phyloP scores from a whole-genome alignment of 2,329 filamentous ascomycete species.

The Hortaea sp. region DNA sequence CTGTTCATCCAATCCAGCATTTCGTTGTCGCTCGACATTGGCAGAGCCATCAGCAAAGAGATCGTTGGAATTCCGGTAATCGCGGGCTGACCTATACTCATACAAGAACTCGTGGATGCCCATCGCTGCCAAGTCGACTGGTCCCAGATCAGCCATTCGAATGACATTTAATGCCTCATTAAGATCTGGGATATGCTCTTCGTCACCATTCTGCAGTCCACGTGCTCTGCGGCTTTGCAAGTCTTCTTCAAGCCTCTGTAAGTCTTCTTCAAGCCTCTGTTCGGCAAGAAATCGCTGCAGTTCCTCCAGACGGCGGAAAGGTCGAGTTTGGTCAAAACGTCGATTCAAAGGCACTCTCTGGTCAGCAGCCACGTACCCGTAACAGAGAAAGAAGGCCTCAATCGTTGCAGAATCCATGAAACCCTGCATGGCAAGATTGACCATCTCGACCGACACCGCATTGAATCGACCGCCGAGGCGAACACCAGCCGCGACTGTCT shows the following conservation, averaged over 20 bases:
- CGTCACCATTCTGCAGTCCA: not conserved
- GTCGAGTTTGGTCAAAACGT: constrained; percentile 3
- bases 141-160: not conserved
- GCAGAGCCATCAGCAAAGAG: too few relatives aligned
- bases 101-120: not conserved
- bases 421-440: constrained; percentile 6
- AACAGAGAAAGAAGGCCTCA: constrained; percentile 8
- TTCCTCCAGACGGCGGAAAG: not conserved
- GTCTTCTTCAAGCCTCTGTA: not conserved
- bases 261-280: not conserved
- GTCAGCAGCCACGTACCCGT: constrained; percentile 1
- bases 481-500: not conserved
- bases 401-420: constrained; percentile 5
- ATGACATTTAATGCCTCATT: not conserved
- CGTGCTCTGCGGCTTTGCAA: not conserved
- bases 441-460: not conserved
- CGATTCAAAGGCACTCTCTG: constrained; percentile 1
- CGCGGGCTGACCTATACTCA: not conserved
- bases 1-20: too few relatives aligned
- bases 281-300: not conserved
- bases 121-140: not conserved
- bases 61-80: not conserved
- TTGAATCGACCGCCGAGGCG: not conserved
- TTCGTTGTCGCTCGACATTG: too few relatives aligned
- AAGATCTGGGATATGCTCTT: not conserved